A percentile compares a stretch with the other conserved stretches of the same genome.
phyloP scores from a whole-genome alignment of 176 grass and related monocot species.

The Musa schizocarpa region DNA sequence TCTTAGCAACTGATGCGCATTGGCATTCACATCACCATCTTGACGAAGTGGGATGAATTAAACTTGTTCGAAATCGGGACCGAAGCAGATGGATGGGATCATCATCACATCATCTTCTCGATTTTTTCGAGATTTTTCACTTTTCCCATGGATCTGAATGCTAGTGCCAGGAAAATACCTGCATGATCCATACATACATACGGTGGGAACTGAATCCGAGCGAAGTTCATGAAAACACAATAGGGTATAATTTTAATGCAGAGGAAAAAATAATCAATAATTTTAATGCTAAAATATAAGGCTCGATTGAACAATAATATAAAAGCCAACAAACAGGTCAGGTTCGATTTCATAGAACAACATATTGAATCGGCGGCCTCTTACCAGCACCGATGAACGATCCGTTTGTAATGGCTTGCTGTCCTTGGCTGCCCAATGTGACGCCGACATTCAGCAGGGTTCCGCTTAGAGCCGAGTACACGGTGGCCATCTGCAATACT shows the following conservation, averaged over 20 bases:
- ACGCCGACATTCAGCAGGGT: slow-evolving; percentile 81
- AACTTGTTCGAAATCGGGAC: too few relatives aligned
- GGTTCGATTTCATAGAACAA: neutral
- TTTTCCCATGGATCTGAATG: slow-evolving; percentile 64
- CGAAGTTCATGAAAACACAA: neutral
- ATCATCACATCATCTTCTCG: slow-evolving; percentile 61
- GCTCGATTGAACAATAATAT: neutral
- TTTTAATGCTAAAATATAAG: neutral
- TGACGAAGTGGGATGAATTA: too few relatives aligned
- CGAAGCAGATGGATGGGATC: too few relatives aligned
- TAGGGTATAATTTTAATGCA: neutral
- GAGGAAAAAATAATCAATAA: neutral
- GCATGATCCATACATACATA: slow-evolving; percentile 10
- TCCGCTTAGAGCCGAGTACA: slow-evolving; percentile 74
- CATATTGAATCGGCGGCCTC: slow-evolving; percentile 1
- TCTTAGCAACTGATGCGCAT: too few relatives aligned
- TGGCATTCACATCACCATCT: too few relatives aligned
- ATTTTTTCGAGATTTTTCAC: slow-evolving; percentile 84
- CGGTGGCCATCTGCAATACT: slow-evolving; percentile 81
- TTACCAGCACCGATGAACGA: slow-evolving; percentile 69
- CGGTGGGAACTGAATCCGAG: neutral
- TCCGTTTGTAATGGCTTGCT: slow-evolving; percentile 51
- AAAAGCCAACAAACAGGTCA: neutral
- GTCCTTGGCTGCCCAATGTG: slow-evolving; percentile 66
- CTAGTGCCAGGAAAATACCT: slow-evolving; percentile 66